phyloP scores from a whole-genome alignment of 176 grass and related monocot genomes.

The Zea mays region DNA sequence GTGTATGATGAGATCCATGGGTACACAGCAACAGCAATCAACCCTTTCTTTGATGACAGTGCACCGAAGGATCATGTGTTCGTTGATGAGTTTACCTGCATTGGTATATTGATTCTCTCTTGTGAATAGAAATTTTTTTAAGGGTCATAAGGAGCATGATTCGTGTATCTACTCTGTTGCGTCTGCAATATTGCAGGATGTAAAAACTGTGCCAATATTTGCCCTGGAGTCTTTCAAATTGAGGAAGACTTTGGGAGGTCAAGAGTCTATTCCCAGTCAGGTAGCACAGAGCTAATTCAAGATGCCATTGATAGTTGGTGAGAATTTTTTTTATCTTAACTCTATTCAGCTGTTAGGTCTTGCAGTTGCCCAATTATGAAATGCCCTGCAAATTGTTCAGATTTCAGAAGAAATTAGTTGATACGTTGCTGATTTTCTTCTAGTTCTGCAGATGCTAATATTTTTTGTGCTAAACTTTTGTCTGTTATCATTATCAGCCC shows the following conservation, averaged over 20 bases:
- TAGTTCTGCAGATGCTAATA: neutral
- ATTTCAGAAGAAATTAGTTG: conserved; percentile 23
- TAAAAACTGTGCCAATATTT: conserved; percentile 94
- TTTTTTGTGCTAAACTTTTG: conserved; percentile 25
- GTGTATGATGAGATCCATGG: conserved; percentile 93
- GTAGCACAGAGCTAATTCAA: conserved; percentile 63
- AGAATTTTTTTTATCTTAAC: conserved; percentile 6
- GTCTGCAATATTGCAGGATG: conserved; percentile 46
- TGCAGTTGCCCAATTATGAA: neutral
- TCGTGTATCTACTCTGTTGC: neutral
- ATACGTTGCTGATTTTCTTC: neutral
- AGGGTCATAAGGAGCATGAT: neutral
- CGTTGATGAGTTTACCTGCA: conserved; percentile 92
- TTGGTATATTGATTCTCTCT: conserved; percentile 56
- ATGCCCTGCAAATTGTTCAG: neutral
- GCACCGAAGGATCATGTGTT: conserved; percentile 73
- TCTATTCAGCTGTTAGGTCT: conserved; percentile 13
- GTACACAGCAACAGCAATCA: conserved; percentile 65
- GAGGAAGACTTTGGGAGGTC: conserved; percentile 88
- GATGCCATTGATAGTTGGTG: conserved; percentile 93
- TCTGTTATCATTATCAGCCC: conserved; percentile 62
- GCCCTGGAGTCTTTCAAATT: conserved; percentile 64
- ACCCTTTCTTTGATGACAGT: conserved; percentile 88
- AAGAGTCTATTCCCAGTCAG: conserved; percentile 69
- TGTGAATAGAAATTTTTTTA: conserved; percentile 1